These are phyloP conservation scores for Talaromyces sp. DNA, from an alignment of 2,329 filamentous ascomycete genomes.

Conservation along the genomic window DNA sequence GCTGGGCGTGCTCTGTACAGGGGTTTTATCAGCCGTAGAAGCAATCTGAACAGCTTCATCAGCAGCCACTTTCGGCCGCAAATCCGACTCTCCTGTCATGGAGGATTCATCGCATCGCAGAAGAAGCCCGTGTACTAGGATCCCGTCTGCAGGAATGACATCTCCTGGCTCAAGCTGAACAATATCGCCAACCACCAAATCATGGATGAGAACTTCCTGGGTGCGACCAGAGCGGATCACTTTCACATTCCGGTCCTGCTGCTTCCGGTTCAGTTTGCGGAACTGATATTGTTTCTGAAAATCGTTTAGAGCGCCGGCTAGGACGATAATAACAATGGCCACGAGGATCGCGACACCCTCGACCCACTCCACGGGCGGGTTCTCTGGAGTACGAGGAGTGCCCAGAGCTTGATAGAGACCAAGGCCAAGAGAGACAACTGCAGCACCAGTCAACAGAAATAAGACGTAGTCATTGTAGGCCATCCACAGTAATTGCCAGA, in stretches of 20 bases:
- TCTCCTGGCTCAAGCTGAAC: slow-evolving; percentile 68
- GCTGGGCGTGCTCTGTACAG: slow-evolving; percentile 41
- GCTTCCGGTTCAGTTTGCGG: too few species aligned
- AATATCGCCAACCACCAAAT: slow-evolving; percentile 67
- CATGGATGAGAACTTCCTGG: slow-evolving; percentile 60
- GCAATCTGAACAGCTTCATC: neutral
- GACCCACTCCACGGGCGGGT: too few species aligned
- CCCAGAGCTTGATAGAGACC: too few species aligned
- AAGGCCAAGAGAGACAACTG: too few species aligned
- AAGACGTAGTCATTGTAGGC: too few species aligned
- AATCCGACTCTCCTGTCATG: slow-evolving; percentile 68
- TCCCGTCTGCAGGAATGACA: slow-evolving; percentile 66
- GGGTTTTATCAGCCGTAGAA: slow-evolving; percentile 47
- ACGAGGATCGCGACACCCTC: too few species aligned
- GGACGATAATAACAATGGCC: too few species aligned
- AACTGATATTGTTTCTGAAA: too few species aligned
- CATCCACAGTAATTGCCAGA: too few species aligned
- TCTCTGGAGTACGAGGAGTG: too few species aligned
- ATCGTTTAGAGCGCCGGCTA: too few species aligned
- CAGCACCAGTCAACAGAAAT: too few species aligned
- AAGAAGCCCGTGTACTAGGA: slow-evolving; percentile 64
- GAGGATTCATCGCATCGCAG: slow-evolving; percentile 71
- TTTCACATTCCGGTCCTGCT: slow-evolving; percentile 46
- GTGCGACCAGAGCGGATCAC: slow-evolving; percentile 65
- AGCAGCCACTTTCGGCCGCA: neutral